Base-by-base conservation (phyloP, 768 basidiomycete species). In the Crucibulum laeve region DNA sequence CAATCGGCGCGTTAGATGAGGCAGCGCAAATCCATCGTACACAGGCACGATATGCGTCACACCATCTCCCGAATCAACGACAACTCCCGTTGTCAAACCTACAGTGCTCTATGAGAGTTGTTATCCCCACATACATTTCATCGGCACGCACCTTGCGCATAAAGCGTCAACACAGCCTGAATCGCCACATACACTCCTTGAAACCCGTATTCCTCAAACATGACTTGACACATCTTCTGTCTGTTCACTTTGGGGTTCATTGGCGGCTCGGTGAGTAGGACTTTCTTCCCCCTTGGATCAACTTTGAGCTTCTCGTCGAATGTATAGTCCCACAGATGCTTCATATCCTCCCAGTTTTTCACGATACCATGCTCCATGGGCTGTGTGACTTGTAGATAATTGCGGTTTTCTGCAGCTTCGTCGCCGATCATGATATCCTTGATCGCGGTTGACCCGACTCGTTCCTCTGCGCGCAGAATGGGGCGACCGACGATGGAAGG, bases 281-380 rank as follows among this genome's bases (percentile, higher is more conserved):
- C 78, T 68, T 97, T 99, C 48, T 80, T 74, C 0, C 91, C 96
- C 19, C 73, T 70, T 33, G 94, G 84, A 57, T 97, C 85, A 50
- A 97, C 74, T 58, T 82, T 78, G 53, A 99, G 79, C 69, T 98
- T 98, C 71, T 96, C 92, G 54, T 90, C 72, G 61, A 99, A 99
- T 1, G 96, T 99, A 66, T 97, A 98, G 63, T 99, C 84, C 96
- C 96, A 99, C 14, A 98, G 76, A 56, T 91, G 80, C 59, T 86
- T 86, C 96, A 98, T 99, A 66, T 99, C 96, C 61, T 93, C 91
- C 96, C 96, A 99, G 67, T 98, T 97, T 54, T 87, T 85, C 37
- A 99, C 85, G 67, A 99, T 97, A 32, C 96, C 96, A 63, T 99
- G 96, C 62, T 99, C 96, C 90, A 99, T 92, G 1, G 96, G 96